These are phyloP conservation scores for Paragyromitra xinjiangensis DNA, from an alignment of 495 filamentous ascomycete genomes.

Conservation along the genomic window DNA sequence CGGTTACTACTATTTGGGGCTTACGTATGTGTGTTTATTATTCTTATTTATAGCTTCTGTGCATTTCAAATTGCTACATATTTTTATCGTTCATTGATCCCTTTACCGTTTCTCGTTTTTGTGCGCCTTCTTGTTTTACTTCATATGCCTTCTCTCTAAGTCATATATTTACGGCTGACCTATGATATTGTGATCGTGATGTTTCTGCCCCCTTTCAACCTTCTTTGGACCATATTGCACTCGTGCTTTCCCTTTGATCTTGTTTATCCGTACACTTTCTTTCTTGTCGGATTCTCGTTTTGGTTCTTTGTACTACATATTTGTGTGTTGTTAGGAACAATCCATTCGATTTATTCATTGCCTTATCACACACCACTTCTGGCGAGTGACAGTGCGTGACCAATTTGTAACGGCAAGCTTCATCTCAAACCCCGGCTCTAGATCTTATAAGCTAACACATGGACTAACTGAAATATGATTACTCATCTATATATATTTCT, in stretches of 20 bases:
- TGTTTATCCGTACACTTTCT: background rate
- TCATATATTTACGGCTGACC: background rate
- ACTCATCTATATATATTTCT: background rate
- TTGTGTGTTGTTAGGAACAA: background rate
- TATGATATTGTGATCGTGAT: background rate
- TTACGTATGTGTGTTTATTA: constrained; percentile 13
- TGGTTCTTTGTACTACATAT: constrained; percentile 7
- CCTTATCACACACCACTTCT: background rate
- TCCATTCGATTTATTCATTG: background rate
- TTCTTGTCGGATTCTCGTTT: background rate
- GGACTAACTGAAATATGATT: background rate
- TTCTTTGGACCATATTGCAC: background rate
- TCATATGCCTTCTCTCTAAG: background rate
- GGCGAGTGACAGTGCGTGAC: constrained; percentile 27
- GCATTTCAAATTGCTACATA: constrained; percentile 23
- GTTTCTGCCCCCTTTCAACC: background rate
- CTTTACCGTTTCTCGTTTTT: background rate
- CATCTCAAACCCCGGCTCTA: background rate
- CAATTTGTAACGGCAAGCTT: background rate
- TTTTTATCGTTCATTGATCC: background rate
- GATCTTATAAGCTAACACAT: background rate
- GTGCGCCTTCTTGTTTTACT: background rate
- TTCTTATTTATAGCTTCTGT: constrained; percentile 7
- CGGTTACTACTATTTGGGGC: constrained; percentile 3
- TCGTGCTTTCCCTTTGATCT: background rate